Evolutionary conservation across 768 basidiomycete species (phyloP).

Genomic region (Neoboletus brunneissimus): DNA sequence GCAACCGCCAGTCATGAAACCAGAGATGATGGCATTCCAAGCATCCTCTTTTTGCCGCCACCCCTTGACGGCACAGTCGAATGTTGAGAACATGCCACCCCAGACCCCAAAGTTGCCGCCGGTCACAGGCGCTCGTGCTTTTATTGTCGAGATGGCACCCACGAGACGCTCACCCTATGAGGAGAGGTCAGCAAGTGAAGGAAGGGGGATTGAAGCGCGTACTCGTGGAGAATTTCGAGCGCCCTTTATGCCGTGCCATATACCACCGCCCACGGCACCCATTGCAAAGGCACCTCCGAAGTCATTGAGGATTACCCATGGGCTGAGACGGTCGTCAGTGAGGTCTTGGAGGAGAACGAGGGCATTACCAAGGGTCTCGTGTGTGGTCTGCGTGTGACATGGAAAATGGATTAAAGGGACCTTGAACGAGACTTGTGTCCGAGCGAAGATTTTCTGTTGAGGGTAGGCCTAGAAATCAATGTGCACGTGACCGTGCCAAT

Average conservation of each 20-base stretch:
- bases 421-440: not conserved
- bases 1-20: constrained; percentile 98
- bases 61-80: constrained; percentile 97
- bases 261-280: constrained; percentile 96
- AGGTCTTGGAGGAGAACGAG: not conserved
- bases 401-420: constrained; percentile 1
- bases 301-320: constrained; percentile 98
- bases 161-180: constrained; percentile 89
- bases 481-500: constrained; percentile 33
- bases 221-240: constrained; percentile 95
- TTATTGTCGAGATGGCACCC: constrained; percentile 93
- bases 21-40: constrained; percentile 98
- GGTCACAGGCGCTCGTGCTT: constrained; percentile 96
- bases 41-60: constrained; percentile 97
- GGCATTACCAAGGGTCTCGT: constrained; percentile 80
- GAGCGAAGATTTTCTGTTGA: constrained; percentile 28
- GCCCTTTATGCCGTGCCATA: constrained; percentile 99
- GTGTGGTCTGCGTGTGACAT: constrained; percentile 94
- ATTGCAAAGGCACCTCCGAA: constrained; percentile 97
- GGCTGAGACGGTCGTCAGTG: constrained; percentile 47
- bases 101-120: constrained; percentile 96
- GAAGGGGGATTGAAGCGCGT: constrained; percentile 26
- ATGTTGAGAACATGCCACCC: constrained; percentile 98
- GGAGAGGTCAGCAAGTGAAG: not conserved
- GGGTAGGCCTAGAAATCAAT: constrained; percentile 25